Percentiles rank a stretch among this genome's conserved stretches.
Conservation (phyloP, 1,284 basidiomycete species). For the Schizophyllum amplum region DNA sequence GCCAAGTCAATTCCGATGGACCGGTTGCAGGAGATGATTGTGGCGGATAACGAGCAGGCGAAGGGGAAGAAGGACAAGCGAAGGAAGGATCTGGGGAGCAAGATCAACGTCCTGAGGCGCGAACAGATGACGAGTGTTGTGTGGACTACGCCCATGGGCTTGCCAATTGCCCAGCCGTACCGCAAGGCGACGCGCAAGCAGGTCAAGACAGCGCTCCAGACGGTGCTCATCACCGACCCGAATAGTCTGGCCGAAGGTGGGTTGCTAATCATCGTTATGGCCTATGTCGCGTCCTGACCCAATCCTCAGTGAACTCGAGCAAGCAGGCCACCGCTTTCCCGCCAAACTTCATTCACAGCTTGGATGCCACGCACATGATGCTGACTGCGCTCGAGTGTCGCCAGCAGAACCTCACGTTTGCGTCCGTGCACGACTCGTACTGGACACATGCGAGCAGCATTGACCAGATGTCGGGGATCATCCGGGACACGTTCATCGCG, state of each 20-base stretch:
- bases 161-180: slow-evolving; percentile 97
- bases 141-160: slow-evolving; percentile 92
- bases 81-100: slow-evolving; percentile 2
- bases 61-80: slow-evolving; percentile 1
- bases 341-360: slow-evolving; percentile 96
- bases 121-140: slow-evolving; percentile 96
- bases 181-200: slow-evolving; percentile 80
- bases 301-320: slow-evolving; percentile 57
- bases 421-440: slow-evolving; percentile 97
- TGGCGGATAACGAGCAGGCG: slow-evolving; percentile 14
- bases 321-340: slow-evolving; percentile 98
- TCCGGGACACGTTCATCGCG: slow-evolving; percentile 91
- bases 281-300: slow-evolving; percentile 2
- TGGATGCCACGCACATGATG: slow-evolving; percentile 99
- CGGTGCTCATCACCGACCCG: slow-evolving; percentile 91
- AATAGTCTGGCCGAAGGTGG: slow-evolving; percentile 65
- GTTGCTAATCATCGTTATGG: slow-evolving; percentile 9
- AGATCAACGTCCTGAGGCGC: neutral
- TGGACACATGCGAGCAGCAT: slow-evolving; percentile 94
- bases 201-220: slow-evolving; percentile 81
- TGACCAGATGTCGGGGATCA: slow-evolving; percentile 84
- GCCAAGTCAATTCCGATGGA: slow-evolving; percentile 81
- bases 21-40: slow-evolving; percentile 50
- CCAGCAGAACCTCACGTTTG: slow-evolving; percentile 76
- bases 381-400: slow-evolving; percentile 89